Evolutionary conservation across 495 filamentous ascomycete genomes (phyloP).

Genomic region (Penicillium cinerascens): DNA sequence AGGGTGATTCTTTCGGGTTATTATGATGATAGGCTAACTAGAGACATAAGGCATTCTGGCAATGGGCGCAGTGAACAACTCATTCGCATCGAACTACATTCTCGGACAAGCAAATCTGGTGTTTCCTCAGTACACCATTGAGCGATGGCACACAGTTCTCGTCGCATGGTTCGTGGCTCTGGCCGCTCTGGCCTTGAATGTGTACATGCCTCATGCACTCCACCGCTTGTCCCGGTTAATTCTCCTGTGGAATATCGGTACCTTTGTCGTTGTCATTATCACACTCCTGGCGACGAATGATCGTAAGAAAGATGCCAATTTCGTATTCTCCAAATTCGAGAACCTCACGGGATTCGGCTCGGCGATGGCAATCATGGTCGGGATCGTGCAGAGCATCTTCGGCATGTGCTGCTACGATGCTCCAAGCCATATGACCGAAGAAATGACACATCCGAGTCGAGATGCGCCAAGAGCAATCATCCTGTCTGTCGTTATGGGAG

Average conservation of each 20-base stretch:
- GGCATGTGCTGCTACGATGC: conserved; percentile 51
- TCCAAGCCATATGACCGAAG: conserved; percentile 35
- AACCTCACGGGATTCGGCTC: conserved; percentile 49
- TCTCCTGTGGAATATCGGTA: conserved; percentile 49
- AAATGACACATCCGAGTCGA: conserved; percentile 21
- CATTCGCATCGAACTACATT: conserved; percentile 49
- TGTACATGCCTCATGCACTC: conserved; percentile 43
- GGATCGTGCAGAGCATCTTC: conserved; percentile 49
- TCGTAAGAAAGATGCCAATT: conserved; percentile 46
- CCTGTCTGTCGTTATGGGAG: conserved; percentile 36
- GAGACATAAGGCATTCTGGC: conserved; percentile 17
- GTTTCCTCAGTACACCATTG: conserved; percentile 43
- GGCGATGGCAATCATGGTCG: conserved; percentile 46
- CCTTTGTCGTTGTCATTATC: conserved; percentile 47
- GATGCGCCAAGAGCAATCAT: conserved; percentile 23
- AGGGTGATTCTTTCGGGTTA: too few species aligned
- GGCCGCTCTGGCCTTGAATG: conserved; percentile 36
- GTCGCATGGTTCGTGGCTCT: conserved; percentile 43
- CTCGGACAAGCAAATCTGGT: conserved; percentile 48
- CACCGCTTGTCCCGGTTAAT: conserved; percentile 44
- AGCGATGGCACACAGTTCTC: conserved; percentile 52
- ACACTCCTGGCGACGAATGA: conserved; percentile 47
- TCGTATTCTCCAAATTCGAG: conserved; percentile 53
- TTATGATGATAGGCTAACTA: neutral
- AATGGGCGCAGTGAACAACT: conserved; percentile 54